Base-by-base conservation (phyloP, 2,329 filamentous ascomycete species). In the Diaporthe velutina region DNA sequence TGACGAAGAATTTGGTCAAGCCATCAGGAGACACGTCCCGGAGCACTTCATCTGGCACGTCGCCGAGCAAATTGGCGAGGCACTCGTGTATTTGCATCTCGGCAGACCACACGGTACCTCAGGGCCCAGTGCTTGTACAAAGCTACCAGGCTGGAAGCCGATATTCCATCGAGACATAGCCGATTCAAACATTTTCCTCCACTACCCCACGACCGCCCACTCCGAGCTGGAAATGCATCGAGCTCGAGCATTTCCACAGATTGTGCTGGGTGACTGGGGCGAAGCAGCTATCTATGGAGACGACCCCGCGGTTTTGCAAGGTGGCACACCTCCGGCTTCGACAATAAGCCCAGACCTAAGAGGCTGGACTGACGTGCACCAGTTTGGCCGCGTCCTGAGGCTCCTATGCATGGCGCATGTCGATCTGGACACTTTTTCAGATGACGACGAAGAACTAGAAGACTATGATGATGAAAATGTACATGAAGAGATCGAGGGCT, bases 41-140 rank as follows among this genome's bases (percentile, higher is more conserved):
- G 64, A 68, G n/a, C 64, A 68, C 8, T 68, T 68, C 5, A 68
- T 68, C 19, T 68, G 42, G 64, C 48, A 22, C 12, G 45, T 68
- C 19, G 42, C 42, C 22, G 64, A 68, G 48, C 30, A 25, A 13
- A 38, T 68, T 15, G 64, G 64, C 30, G 64, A 68, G 30, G 64
- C 64, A 8, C 50, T 68, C 17, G 45, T 68, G 10, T 52, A 52
- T 25, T n/a, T 52, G 45, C 64, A 68, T 28, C 45, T 68, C 13
- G 64, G 64, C 6, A 48, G 45, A 38, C 64, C 45, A 30, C 45
- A 35, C 12, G 64, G 64, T 22, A 19, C 30, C 19, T 52, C 64
- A 9, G 64, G 64, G 8, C 64, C 64, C 2, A 22, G 8, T 25
- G 22, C 45, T 10, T 68, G 30, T 25, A 38, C 64, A 4, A 19